Base-by-base conservation (phyloP, 148 eudicot genomes). In the Talinum fruticosum region DNA sequence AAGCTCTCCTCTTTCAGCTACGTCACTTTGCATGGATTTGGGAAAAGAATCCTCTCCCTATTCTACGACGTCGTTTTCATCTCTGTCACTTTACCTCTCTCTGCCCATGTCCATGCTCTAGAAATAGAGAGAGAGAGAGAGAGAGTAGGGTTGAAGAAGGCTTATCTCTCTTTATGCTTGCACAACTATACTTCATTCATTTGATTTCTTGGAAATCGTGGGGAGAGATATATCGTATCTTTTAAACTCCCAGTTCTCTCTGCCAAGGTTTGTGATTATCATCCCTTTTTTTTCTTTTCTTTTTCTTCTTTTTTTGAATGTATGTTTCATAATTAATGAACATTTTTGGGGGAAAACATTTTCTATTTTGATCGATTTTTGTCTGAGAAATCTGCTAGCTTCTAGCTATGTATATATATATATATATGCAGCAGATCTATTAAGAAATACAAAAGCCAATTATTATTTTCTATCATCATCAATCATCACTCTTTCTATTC, bases 1-100 rank as follows among this genome's bases (percentile, higher is more conserved):
- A n/a, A 23, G 64, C 64, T 59, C 29, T 59, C 64, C 64, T 59
- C 64, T 23, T 59, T 23, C 64, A 6, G 6, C 64, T 59, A 59
- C 64, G 64, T 59, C 29, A 59, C 64, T 59, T n/a, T 59, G 64
- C 64, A 59, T 59, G 64, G 13, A 59, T 59, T 59, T 59, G 28
- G 64, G 12, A 59, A 51, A 49, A 59, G 29, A 1, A 59, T 23
- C 13, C 64, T 8, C 64, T 59, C 64, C 57, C 57, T 23, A 51
- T 18, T 5, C 57, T 19, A 59, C 64, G 64, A 59, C 64, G 64
- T 59, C 64, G 64, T 59, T 59, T 23, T 24, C 64, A 12, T 49
- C 54, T 41, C 45, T 41, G 6, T 49, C 64, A 2, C 57, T 16
- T 2, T 19, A 5, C n/a, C 64, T 59, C 29, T n/a, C 30, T 59